phyloP scores from a whole-genome alignment of 2,329 filamentous ascomycete species.

The Claviceps fusiformis region DNA sequence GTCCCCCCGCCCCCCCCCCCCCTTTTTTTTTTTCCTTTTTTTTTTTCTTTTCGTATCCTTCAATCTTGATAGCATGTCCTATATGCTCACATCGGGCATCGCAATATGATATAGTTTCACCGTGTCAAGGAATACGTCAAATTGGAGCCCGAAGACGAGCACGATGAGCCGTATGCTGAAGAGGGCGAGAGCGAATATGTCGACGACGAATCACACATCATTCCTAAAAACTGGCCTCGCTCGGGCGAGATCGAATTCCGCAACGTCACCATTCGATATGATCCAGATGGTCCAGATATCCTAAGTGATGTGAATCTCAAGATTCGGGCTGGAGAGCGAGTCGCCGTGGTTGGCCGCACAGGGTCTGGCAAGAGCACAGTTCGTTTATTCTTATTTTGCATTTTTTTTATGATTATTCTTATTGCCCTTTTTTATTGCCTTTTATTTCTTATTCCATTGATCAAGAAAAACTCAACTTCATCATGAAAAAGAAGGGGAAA shows the following conservation, averaged over 20 bases:
- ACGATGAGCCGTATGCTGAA: conserved; percentile 25
- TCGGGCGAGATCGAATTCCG: conserved; percentile 36
- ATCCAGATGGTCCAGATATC: conserved; percentile 31
- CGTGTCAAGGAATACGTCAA: conserved; percentile 35
- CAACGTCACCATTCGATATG: conserved; percentile 36
- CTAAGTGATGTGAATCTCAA: conserved; percentile 36
- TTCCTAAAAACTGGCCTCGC: conserved; percentile 31
- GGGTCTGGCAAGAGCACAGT: conserved; percentile 70
- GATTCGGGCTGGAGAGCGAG: conserved; percentile 55
- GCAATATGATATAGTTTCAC: conserved; percentile 24
- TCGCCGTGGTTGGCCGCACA: conserved; percentile 69
- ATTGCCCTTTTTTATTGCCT: neutral
- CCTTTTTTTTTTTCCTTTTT: neutral
- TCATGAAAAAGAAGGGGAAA: no score
- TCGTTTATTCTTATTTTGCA: neutral
- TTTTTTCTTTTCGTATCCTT: neutral
- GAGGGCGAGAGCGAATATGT: conserved; percentile 25
- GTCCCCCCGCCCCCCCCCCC: no score
- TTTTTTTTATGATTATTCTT: no score
- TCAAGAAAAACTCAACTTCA: no score
- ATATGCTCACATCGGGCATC: no score
- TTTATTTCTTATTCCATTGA: neutral
- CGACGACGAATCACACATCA: conserved; percentile 22
- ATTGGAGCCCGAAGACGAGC: conserved; percentile 30
- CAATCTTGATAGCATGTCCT: no score